Evolutionary conservation across 2,329 filamentous ascomycete genomes (phyloP).

Genomic region (Kalmusia sp.): DNA sequence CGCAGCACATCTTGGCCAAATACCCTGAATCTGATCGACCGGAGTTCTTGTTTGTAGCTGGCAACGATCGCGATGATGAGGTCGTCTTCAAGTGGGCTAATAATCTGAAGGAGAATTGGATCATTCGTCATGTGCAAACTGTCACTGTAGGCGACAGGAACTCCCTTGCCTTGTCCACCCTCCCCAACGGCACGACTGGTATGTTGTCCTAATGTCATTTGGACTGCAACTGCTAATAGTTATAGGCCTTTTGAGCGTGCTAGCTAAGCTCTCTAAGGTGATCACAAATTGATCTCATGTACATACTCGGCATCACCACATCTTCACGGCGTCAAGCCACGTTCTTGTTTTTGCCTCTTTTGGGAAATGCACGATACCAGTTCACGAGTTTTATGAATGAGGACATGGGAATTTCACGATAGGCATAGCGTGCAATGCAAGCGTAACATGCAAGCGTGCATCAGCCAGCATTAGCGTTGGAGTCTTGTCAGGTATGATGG

Average conservation of each 20-base stretch:
- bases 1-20: slow-evolving; percentile 72
- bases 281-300: neutral
- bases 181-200: slow-evolving; percentile 93
- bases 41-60: slow-evolving; percentile 88
- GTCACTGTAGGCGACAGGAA: slow-evolving; percentile 87
- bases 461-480: neutral
- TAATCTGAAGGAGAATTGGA: slow-evolving; percentile 64
- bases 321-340: slow-evolving; percentile 1
- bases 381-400: slow-evolving; percentile 3
- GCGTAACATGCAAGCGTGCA: neutral
- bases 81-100: slow-evolving; percentile 96
- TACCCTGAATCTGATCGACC: slow-evolving; percentile 47
- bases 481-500: neutral
- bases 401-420: neutral
- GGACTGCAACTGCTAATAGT: slow-evolving; percentile 12
- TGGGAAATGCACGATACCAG: slow-evolving; percentile 2
- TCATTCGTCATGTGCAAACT: slow-evolving; percentile 71
- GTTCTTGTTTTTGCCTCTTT: neutral
- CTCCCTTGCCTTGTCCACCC: slow-evolving; percentile 83
- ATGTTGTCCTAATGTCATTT: slow-evolving; percentile 39
- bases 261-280: slow-evolving; percentile 37
- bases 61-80: slow-evolving; percentile 92
- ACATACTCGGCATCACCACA: neutral
- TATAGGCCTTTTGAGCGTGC: slow-evolving; percentile 38
- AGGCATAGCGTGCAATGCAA: neutral